Evolutionary conservation across 2,329 filamentous ascomycete genomes (phyloP), one percentile per base, ranked within the genome.

Genomic region (Lachnellula subtilissima): DNA sequence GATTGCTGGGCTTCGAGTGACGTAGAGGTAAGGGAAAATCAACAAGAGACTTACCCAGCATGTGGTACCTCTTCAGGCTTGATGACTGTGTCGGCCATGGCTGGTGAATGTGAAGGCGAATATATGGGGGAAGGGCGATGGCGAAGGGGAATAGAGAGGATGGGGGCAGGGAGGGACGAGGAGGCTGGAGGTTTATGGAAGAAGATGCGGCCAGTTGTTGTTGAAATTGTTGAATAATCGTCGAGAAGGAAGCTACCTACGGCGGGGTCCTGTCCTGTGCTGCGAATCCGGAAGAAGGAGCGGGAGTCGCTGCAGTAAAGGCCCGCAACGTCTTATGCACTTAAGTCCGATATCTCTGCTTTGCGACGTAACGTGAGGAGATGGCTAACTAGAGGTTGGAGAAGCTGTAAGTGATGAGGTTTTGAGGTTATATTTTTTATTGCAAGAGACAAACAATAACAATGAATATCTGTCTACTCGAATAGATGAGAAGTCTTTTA

Each of bases 61-160:
- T 74, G 74, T 54, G 74, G 72, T 61, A 72, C 70, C 62, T 79
- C 76, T 58, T 79, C 76, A 57, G 72, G 68, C 60, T 76, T 75
- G 63, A 78, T 73, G 66, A 80, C 71, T 45, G 77, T 78, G 71
- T 76, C 76, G 54, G 78, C 69, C 79, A 82, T 81, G 62, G 54
- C 56, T 49, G 22, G 45, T 23, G 58, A 52, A 15, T 5, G 37
- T 32, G 28, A 11, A 32, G 28, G 28, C 11, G 28, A 11, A 11
- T 32, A 48, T 49, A 53, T 60, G 55, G 51, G 54, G 57, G 15
- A 40, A 3, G 55, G 50, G 55, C 54, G 55, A 50, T 15, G 12
- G 36, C 36, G 45, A 52, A 56, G 50, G n/a, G 52, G 45, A 14
- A 39, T 36, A 48, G 48, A 53, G 57, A 50, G 57, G 52, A 53